Percentiles rank a stretch among this genome's conserved stretches.
phyloP scores from a whole-genome alignment of 1,139 yeast genomes.

The Geotrichum europaeum region DNA sequence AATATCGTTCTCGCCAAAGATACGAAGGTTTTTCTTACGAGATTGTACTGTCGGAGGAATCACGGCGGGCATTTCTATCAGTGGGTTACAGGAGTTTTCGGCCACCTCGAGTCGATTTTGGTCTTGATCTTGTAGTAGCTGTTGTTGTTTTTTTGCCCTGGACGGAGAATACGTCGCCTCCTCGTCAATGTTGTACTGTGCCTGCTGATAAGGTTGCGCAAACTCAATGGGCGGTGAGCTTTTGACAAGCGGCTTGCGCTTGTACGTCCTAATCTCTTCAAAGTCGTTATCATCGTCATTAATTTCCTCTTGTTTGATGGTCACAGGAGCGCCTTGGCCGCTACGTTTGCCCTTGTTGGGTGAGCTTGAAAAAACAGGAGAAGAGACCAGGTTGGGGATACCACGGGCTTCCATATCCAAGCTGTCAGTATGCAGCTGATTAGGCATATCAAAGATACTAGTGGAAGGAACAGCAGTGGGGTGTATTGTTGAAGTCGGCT shows the following conservation, averaged over 20 bases:
- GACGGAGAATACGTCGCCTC: neutral
- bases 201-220: neutral
- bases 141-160: neutral
- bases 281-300: neutral
- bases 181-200: neutral
- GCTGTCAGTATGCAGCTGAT: neutral
- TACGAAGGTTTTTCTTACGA: neutral
- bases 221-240: neutral
- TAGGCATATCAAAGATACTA: neutral
- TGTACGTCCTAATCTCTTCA: neutral
- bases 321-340: neutral
- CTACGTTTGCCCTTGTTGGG: neutral
- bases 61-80: neutral
- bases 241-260: neutral
- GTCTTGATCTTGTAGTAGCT: neutral
- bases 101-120: neutral
- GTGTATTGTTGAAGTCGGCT: neutral
- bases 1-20: neutral
- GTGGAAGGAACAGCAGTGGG: neutral
- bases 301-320: neutral
- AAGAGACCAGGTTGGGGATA: constrained; percentile 11
- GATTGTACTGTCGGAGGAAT: neutral
- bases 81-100: neutral
- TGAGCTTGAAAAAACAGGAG: constrained; percentile 4
- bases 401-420: constrained; percentile 13